Base-by-base conservation (phyloP, 495 filamentous ascomycete genomes). In the Pseudevernia furfuracea region DNA sequence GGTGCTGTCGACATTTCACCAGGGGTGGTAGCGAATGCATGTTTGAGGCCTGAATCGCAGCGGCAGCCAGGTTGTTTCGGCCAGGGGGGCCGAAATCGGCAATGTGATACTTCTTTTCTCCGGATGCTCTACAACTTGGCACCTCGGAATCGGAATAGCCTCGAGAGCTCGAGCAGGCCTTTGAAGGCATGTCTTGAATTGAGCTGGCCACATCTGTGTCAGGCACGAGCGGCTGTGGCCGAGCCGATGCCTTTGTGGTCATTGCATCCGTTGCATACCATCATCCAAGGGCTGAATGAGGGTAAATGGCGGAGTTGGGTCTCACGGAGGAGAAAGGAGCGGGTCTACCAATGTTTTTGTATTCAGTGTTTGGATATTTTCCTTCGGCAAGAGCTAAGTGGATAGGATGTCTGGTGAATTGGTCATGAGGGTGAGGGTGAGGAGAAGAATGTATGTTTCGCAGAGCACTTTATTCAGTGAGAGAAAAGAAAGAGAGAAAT, bases 81-180 rank as follows among this genome's bases (percentile, higher is more conserved):
- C 58, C n/a, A 57, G 49, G 53, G 28, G 28, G 39, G n/a, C 53
- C 53, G 39, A 63, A 39, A 3, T 58, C 37, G 21, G 25, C 25
- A 19, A 63, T 21, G 41, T 63, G 49, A 28, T 49, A 4, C 19
- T 34, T 49, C 32, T 67, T 67, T 9, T 34, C 39, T 37, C 38
- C 46, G 14, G 59, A 57, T 38, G 57, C 34, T 65, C 62, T 62
- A 41, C 30, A 56, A 10, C 38, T 64, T 30, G 57, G 66, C n/a
- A 68, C 21, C 17, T 48, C 52, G 28, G 66, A 68, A 55, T 68
- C 66, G 10, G 66, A 68, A 48, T 68, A 60, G 38, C 66, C 62
- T 36, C 66, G 38, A 44, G 17, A 34, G 28, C 25, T 63, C 30
- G 58, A 41, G 30, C 38, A 6, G 21, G 32, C 39, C 25, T 38